Evolutionary conservation across 2,329 filamentous ascomycete genomes (phyloP), one percentile per base, ranked within the genome.

Genomic region (Trichoderma harzianum): DNA sequence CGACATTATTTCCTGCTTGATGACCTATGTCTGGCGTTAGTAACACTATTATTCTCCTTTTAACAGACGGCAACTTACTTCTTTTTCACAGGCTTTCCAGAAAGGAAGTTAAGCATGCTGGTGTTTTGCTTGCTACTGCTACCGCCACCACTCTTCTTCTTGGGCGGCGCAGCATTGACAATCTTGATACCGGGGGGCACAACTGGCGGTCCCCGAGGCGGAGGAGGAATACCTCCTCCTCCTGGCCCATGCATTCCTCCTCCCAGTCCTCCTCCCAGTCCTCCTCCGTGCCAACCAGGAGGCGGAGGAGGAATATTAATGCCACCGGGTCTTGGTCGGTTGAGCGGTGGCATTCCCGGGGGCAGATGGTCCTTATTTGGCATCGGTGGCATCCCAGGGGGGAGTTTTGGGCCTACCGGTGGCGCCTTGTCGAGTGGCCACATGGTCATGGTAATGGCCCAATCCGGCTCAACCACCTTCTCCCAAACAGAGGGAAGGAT

Each of bases 401-500:
- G 74, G 8, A 75, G 70, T 69, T 75, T 77, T n/a, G 75, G 74
- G 7, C 55, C 34, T 34, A 76, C 36, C 7, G 77, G 76, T 43
- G 80, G 79, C 57, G 75, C 75, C 76, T 85, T 84, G 11, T 88
- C 85, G 80, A 86, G 84, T 2, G 87, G 87, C 87, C 87, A 89
- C 86, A 89, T 88, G 51, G 87, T 83, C 86, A 87, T 87, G 11
- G 83, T 86, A 70, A 87, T 84, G 21, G 77, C 76, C 82, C 81
- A 83, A 79, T 95, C 93, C 2, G 93, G 93, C 80, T 95, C 87
- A 66, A 96, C 85, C 58, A 93, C 91, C 76, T 90, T 92, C 75
- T 95, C 93, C 93, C 93, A 96, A 16, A 95, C 89, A 7, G 80
- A 77, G 7, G 93, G 92, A 53, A 96, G 88, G 76, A 96, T 95